Evolutionary conservation across 306 rosid genomes (phyloP).

Genomic region (Cicer arietinum): DNA sequence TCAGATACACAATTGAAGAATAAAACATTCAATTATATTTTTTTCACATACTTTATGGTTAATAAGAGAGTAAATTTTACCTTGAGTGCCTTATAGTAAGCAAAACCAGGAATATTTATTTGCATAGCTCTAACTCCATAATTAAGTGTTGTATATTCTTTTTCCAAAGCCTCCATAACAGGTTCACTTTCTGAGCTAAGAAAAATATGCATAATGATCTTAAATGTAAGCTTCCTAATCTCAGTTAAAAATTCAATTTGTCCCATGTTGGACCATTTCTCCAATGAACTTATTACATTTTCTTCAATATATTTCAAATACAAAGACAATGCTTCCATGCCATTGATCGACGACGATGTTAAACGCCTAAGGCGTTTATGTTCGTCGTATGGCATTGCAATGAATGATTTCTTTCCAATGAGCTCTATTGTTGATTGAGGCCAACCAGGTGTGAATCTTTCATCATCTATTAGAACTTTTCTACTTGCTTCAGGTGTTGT

Average conservation of each 20-base stretch:
- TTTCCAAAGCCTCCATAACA: conserved; percentile 74
- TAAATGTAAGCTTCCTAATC: conserved; percentile 73
- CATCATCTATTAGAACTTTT: conserved; percentile 80
- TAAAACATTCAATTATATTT: not conserved
- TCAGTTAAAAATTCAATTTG: conserved; percentile 74
- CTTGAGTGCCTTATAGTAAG: conserved; percentile 80
- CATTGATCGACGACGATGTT: conserved; percentile 85
- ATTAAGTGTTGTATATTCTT: conserved; percentile 75
- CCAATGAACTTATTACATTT: conserved; percentile 56
- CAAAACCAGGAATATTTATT: conserved; percentile 88
- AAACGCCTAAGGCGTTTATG: conserved; percentile 83
- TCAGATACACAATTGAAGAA: no score
- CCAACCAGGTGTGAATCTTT: conserved; percentile 76
- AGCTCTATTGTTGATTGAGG: conserved; percentile 74
- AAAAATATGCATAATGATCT: conserved; percentile 81
- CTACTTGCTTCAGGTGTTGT: conserved; percentile 74
- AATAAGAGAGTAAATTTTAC: conserved; percentile 43
- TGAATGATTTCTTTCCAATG: conserved; percentile 80
- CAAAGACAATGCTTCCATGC: conserved; percentile 68
- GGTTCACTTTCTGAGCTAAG: conserved; percentile 77
- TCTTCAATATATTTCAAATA: conserved; percentile 75
- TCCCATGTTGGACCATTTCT: conserved; percentile 75
- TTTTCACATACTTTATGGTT: not conserved
- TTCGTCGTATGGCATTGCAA: conserved; percentile 66
- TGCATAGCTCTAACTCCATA: conserved; percentile 88